Evolutionary conservation across 2,329 filamentous ascomycete species (phyloP).

Genomic region (Orbilia ellipsospora): DNA sequence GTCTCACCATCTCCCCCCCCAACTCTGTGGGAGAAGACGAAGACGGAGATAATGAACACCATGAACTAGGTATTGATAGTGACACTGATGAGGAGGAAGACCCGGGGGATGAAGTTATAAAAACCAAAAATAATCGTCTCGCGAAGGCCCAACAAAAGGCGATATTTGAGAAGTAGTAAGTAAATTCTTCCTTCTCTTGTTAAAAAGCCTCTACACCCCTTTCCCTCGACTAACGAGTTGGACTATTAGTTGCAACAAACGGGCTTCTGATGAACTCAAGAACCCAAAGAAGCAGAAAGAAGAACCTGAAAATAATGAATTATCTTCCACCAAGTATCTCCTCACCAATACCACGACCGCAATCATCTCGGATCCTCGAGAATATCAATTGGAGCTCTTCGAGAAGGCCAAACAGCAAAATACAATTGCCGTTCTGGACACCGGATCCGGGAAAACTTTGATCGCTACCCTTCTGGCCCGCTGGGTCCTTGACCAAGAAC

Average conservation of each 20-base stretch:
- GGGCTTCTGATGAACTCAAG: constrained; percentile 22
- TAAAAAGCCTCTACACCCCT: background rate
- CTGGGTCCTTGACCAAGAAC: constrained; percentile 79
- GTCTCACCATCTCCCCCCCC: background rate
- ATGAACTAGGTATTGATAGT: constrained; percentile 35
- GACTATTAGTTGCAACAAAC: constrained; percentile 28
- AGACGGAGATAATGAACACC: constrained; percentile 17
- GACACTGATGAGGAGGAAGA: constrained; percentile 25
- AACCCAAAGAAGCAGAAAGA: constrained; percentile 28
- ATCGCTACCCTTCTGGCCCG: constrained; percentile 88
- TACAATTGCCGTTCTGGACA: constrained; percentile 91
- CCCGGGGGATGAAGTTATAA: constrained; percentile 5
- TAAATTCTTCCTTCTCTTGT: background rate
- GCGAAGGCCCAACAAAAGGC: constrained; percentile 34
- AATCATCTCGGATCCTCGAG: constrained; percentile 81
- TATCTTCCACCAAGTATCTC: constrained; percentile 30
- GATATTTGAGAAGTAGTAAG: constrained; percentile 50
- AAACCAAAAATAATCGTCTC: constrained; percentile 20
- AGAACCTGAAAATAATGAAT: constrained; percentile 27
- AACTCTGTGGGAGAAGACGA: background rate
- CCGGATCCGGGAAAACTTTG: constrained; percentile 95
- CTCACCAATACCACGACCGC: constrained; percentile 60
- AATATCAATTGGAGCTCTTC: constrained; percentile 93
- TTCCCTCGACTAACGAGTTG: background rate
- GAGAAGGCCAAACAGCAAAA: constrained; percentile 86